Percentiles rank a stretch among this genome's conserved stretches.
Evolutionary conservation across 2,329 filamentous ascomycete species (phyloP).

Genomic region (Pleomassaria siparia): DNA sequence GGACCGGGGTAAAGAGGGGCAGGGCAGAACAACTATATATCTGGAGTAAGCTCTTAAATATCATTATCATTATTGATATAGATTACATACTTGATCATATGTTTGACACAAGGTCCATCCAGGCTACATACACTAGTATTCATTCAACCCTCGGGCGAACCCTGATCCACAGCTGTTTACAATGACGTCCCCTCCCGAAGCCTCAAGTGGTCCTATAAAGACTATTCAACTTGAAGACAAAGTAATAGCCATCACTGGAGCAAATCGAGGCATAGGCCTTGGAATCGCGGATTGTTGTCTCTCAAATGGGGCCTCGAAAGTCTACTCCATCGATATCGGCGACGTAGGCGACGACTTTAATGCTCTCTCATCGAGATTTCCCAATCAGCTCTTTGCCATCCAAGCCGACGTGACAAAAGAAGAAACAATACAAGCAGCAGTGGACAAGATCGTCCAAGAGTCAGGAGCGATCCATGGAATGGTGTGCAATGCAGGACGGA

Average conservation of each 20-base stretch:
- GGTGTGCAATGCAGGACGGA: conserved; percentile 54
- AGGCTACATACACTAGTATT: too few relatives aligned
- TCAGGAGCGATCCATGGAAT: conserved; percentile 52
- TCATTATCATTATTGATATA: too few relatives aligned
- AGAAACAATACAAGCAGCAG: conserved; percentile 46
- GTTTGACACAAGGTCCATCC: too few relatives aligned
- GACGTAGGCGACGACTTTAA: conserved; percentile 48
- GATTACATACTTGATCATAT: too few relatives aligned
- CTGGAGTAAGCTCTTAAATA: conserved; percentile 1
- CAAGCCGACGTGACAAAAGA: conserved; percentile 53
- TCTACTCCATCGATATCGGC: conserved; percentile 53
- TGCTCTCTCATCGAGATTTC: conserved; percentile 41
- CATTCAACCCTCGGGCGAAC: too few relatives aligned
- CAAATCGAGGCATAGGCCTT: conserved; percentile 44
- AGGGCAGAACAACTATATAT: too few relatives aligned
- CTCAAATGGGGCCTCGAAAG: conserved; percentile 45
- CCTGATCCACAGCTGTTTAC: neutral
- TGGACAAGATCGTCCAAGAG: conserved; percentile 49
- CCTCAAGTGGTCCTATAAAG: conserved; percentile 28
- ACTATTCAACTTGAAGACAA: conserved; percentile 30
- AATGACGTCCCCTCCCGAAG: conserved; percentile 20
- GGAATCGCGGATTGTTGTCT: conserved; percentile 53
- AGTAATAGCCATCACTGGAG: conserved; percentile 16
- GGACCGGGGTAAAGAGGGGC: too few relatives aligned
- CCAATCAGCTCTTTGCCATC: conserved; percentile 45